Evolutionary conservation across 2,329 filamentous ascomycete genomes (phyloP), one percentile per base, ranked within the genome.

Genomic region (Myotisia sp.): DNA sequence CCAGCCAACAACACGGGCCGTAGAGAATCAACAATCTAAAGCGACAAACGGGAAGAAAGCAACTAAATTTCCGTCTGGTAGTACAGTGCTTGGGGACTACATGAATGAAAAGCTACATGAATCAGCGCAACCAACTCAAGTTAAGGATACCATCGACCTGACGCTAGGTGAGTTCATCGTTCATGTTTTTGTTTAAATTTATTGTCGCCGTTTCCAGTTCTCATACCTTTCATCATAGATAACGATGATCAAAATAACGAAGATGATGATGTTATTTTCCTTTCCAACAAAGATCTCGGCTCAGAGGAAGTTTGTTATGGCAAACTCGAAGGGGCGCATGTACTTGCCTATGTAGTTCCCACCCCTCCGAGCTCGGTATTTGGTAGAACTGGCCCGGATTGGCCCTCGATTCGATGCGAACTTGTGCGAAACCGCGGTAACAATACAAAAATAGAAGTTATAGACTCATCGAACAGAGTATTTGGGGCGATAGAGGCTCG

Each of bases 291-390:
- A 26, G 69, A 80, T 37, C 65, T 73, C 19, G 69, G 64, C 29
- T 68, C 75, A 13, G 72, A 82, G 49, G 74, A 83, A 48, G 78
- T 92, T 3, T 92, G 83, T 56, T 85, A 81, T 49, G 84, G 84
- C 26, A 79, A 79, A 58, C 58, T 92, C 13, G 75, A 83, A 36
- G 69, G 67, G 12, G 71, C 75, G 2, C 70, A 63, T 35, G 63
- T 90, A 26, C 74, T 76, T 42, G 79, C 77, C 40, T 68, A 73
- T 46, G 60, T 64, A 22, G 72, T 87, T 2, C 84, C 43, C 7
- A 34, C 29, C 5, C 41, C 39, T 8, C 29, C 83, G 0, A 83
- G 76, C 46, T 74, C 78, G 1, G 69, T 69, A 19, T 74, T 71
- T 44, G 48, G 48, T 62, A 70, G 27, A 58, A 70, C 34, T 53